These are phyloP conservation scores for Chloris gayana DNA, from an alignment of 176 grass and related monocot genomes.

Conservation along the genomic window DNA sequence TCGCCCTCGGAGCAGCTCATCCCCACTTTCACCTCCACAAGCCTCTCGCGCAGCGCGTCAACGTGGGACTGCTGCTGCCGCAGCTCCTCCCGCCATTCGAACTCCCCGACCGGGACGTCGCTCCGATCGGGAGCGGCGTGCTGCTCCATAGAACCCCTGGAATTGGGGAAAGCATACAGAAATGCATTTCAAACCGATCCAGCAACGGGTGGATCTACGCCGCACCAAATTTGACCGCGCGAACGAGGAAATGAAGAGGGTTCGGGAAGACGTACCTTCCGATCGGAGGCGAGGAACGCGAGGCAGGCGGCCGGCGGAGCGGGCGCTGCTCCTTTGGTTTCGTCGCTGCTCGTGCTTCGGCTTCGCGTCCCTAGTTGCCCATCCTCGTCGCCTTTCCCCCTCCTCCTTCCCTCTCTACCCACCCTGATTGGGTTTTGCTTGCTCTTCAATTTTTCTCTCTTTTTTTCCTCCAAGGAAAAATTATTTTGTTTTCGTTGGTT, in stretches of 20 bases:
- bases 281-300: neutral
- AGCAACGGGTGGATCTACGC: constrained; percentile 13
- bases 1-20: constrained; percentile 51
- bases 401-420: constrained; percentile 1
- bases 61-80: constrained; percentile 72
- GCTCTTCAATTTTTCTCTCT: neutral
- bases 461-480: neutral
- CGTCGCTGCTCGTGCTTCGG: neutral
- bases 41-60: constrained; percentile 59
- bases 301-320: constrained; percentile 22
- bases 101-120: constrained; percentile 17
- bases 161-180: constrained; percentile 6
- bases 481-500: constrained; percentile 4
- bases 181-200: neutral
- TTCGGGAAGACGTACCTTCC: constrained; percentile 30
- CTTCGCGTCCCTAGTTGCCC: constrained; percentile 33
- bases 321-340: constrained; percentile 11
- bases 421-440: constrained; percentile 41
- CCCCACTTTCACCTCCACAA: constrained; percentile 59
- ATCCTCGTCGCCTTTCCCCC: constrained; percentile 12
- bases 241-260: neutral
- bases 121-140: neutral
- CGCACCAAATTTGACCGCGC: constrained; percentile 9
- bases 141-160: constrained; percentile 47
- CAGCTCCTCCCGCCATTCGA: constrained; percentile 67